phyloP scores from a whole-genome alignment of 352 stramenopile genomes.

The Phytopythium helicoides region DNA sequence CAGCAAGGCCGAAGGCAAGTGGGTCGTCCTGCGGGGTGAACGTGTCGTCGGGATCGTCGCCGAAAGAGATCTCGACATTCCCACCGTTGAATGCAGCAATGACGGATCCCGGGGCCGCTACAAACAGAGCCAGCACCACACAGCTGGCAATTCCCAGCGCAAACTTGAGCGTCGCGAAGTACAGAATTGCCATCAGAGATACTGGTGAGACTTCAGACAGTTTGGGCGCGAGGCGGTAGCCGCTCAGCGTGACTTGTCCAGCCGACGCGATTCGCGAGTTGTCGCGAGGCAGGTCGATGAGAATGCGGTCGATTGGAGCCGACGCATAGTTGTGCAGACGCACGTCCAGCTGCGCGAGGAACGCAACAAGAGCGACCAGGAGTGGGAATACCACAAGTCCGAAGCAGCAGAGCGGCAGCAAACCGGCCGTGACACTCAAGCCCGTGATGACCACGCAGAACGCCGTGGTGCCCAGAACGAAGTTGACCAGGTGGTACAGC shows the following conservation, averaged over 20 bases:
- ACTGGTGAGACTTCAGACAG: conserved; percentile 55
- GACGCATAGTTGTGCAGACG: conserved; percentile 64
- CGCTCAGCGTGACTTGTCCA: conserved; percentile 31
- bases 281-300: conserved; percentile 24
- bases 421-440: conserved; percentile 27
- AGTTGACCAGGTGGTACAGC: conserved; percentile 62
- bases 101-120: conserved; percentile 26
- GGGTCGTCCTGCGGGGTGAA: conserved; percentile 34
- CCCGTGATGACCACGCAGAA: conserved; percentile 49
- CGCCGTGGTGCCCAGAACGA: conserved; percentile 43
- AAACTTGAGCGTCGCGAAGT: conserved; percentile 70
- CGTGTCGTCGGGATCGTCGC: conserved; percentile 17
- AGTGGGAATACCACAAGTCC: conserved; percentile 58
- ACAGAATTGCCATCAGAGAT: conserved; percentile 54
- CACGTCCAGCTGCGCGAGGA: conserved; percentile 55
- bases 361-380: conserved; percentile 40
- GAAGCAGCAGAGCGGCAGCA: conserved; percentile 65
- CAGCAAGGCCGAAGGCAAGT: conserved; percentile 36
- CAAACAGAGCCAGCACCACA: conserved; percentile 27
- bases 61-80: conserved; percentile 18
- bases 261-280: not conserved
- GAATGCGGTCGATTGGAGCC: conserved; percentile 39
- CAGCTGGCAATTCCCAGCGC: conserved; percentile 43
- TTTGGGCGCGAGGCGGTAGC: conserved; percentile 41
- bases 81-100: conserved; percentile 15